Evolutionary conservation across 305 asterid genomes (phyloP).

Genomic region (Fraxinus latifolia): DNA sequence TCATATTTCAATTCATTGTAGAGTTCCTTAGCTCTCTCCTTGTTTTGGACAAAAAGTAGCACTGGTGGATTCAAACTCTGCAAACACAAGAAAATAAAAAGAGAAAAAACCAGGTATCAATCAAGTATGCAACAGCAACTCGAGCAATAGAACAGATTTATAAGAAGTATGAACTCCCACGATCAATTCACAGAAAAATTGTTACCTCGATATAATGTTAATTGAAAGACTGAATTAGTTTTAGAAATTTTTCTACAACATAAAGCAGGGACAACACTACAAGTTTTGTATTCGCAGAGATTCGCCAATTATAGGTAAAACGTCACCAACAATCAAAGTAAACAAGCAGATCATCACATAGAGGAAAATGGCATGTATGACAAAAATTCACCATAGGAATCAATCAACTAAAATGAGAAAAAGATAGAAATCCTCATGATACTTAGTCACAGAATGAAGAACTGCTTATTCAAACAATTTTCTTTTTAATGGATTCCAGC

Average conservation of each 20-base stretch:
- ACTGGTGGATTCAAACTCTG: slow-evolving; percentile 88
- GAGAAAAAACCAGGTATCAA: background rate
- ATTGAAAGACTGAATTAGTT: background rate
- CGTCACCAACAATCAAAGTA: background rate
- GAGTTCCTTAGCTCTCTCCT: slow-evolving; percentile 79
- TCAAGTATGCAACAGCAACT: background rate
- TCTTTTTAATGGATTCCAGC: background rate
- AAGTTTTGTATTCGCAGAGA: background rate
- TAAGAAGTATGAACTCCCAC: background rate
- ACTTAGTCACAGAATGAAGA: background rate
- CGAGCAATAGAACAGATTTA: background rate
- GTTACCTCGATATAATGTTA: background rate
- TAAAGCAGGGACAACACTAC: background rate
- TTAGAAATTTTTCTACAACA: background rate
- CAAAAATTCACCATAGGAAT: background rate
- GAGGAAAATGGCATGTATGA: background rate
- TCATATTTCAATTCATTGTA: slow-evolving; percentile 63
- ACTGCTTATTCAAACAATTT: background rate
- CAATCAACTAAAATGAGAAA: background rate
- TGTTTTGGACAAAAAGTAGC: slow-evolving; percentile 82
- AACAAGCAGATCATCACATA: background rate
- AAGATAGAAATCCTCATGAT: background rate
- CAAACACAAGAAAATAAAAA: background rate
- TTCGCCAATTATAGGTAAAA: background rate
- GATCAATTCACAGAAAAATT: background rate